Evolutionary conservation across 2,329 filamentous ascomycete genomes (phyloP).

Genomic region (Aspergillus sp.): DNA sequence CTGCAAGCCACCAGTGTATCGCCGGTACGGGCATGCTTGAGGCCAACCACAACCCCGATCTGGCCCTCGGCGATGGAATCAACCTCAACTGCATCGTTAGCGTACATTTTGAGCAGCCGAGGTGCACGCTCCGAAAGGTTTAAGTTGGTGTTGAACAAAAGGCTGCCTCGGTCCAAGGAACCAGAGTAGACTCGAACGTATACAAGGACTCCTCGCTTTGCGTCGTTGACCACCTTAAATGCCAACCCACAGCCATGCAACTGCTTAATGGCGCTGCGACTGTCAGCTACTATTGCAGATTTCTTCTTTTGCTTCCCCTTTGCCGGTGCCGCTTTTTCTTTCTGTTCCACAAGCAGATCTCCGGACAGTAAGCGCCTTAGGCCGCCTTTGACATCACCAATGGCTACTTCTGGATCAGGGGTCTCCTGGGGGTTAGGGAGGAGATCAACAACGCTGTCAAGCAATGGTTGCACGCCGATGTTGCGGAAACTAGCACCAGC

Average conservation of each 20-base stretch:
- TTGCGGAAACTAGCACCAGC: slow-evolving; percentile 91
- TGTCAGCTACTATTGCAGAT: slow-evolving; percentile 47
- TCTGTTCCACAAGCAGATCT: slow-evolving; percentile 41
- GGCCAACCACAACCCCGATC: slow-evolving; percentile 87
- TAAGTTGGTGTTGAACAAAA: slow-evolving; percentile 85
- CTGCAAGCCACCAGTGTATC: slow-evolving; percentile 82
- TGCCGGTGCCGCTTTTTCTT: slow-evolving; percentile 26
- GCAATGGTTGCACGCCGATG: slow-evolving; percentile 86
- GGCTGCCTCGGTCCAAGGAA: slow-evolving; percentile 68
- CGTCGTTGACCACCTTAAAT: slow-evolving; percentile 93
- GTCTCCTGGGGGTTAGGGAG: slow-evolving; percentile 79
- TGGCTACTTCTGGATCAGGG: slow-evolving; percentile 73
- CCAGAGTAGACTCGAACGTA: slow-evolving; percentile 93
- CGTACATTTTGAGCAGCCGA: slow-evolving; percentile 84
- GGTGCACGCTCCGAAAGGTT: slow-evolving; percentile 76
- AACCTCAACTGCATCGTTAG: slow-evolving; percentile 81
- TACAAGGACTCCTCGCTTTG: slow-evolving; percentile 80
- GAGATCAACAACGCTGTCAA: slow-evolving; percentile 85
- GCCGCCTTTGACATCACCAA: slow-evolving; percentile 59
- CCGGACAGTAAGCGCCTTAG: slow-evolving; percentile 52
- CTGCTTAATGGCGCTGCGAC: slow-evolving; percentile 50
- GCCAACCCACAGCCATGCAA: slow-evolving; percentile 69
- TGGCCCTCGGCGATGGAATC: slow-evolving; percentile 78
- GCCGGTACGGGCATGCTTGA: slow-evolving; percentile 89
- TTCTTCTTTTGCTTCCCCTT: slow-evolving; percentile 48